Evolutionary conservation across 2,329 filamentous ascomycete species (phyloP).

Genomic region (Cercospora nicotianae): DNA sequence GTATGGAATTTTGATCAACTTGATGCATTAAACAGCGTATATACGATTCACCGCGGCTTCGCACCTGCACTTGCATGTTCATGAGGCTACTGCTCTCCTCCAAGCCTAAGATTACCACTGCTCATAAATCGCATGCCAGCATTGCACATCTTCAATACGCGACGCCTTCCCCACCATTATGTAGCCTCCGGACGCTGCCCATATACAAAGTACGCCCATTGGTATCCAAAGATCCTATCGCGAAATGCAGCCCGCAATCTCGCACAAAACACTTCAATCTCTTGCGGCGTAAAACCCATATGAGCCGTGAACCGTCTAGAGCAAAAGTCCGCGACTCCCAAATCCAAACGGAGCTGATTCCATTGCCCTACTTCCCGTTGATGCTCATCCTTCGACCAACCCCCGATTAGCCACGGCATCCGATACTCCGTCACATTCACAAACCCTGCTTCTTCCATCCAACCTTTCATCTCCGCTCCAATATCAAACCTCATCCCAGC

Average conservation of each 20-base stretch:
- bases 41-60: background rate
- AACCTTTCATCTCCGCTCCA: slow-evolving; percentile 23
- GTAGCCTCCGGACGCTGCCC: slow-evolving; percentile 11
- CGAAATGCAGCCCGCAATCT: slow-evolving; percentile 16
- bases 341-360: slow-evolving; percentile 22
- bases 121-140: background rate
- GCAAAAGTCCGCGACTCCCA: slow-evolving; percentile 23
- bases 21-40: background rate
- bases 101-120: background rate
- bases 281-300: slow-evolving; percentile 14
- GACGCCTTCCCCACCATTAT: background rate
- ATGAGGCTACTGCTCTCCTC: background rate
- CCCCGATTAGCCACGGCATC: slow-evolving; percentile 28
- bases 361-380: slow-evolving; percentile 24
- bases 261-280: slow-evolving; percentile 23
- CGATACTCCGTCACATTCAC: slow-evolving; percentile 29
- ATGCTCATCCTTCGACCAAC: slow-evolving; percentile 31
- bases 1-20: slow-evolving; percentile 63
- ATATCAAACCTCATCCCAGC: slow-evolving; percentile 23
- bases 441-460: slow-evolving; percentile 31
- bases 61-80: background rate
- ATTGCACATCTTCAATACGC: background rate
- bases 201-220: slow-evolving; percentile 25
- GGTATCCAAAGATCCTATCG: slow-evolving; percentile 18
- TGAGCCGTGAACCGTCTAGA: slow-evolving; percentile 21